These are phyloP conservation scores for Stenocarpella maydis DNA, from an alignment of 2,329 filamentous ascomycete genomes.

Conservation along the genomic window DNA sequence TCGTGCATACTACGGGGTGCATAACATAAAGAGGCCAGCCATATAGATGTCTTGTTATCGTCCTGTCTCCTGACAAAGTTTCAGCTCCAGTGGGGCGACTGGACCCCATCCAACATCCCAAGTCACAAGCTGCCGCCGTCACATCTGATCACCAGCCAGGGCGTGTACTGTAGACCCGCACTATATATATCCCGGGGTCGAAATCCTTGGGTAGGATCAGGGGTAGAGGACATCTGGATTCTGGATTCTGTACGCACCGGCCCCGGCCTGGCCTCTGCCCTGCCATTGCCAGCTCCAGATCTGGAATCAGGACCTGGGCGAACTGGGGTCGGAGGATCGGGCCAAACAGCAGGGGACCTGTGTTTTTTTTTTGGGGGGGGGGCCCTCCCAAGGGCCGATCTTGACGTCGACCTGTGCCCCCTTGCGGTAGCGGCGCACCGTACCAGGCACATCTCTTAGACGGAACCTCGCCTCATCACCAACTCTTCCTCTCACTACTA, in stretches of 20 bases:
- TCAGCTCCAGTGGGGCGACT: slow-evolving; percentile 14
- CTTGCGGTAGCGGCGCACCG: slow-evolving; percentile 6
- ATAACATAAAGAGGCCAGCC: not conserved
- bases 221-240: too few relatives aligned
- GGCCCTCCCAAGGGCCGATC: slow-evolving; percentile 16
- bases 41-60: slow-evolving; percentile 4
- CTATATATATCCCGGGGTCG: slow-evolving; percentile 18
- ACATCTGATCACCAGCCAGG: slow-evolving; percentile 14
- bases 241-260: too few relatives aligned
- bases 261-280: slow-evolving; percentile 12
- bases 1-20: not conserved
- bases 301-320: slow-evolving; percentile 18
- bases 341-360: slow-evolving; percentile 14
- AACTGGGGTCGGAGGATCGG: not conserved
- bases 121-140: not conserved
- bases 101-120: slow-evolving; percentile 11
- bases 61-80: slow-evolving; percentile 11
- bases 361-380: slow-evolving; percentile 1
- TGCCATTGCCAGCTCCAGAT: slow-evolving; percentile 20
- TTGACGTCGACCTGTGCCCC: slow-evolving; percentile 27
- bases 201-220: slow-evolving; percentile 25
- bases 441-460: slow-evolving; percentile 20
- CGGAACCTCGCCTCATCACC: not conserved
- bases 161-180: not conserved
- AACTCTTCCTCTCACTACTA: not conserved